A percentile compares a stretch with the other conserved stretches of the same genome.
Evolutionary conservation across 129 eudicot species (phyloP).

Genomic region (Daucus carota): DH1_v3.0 NC_030389.2:34716501-34717000

Average conservation of each 20-base stretch:
- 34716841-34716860: conserved; percentile 2
- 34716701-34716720: conserved; percentile 8
- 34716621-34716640: conserved; percentile 6
- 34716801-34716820: conserved; percentile 3
- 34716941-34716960: conserved; percentile 43
- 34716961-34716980: conserved; percentile 16
- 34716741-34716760: background rate
- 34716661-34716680: conserved; percentile 16
- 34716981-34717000: background rate
- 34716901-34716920: background rate
- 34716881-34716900: background rate
- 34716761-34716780: background rate
- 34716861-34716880: background rate
- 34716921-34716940: conserved; percentile 3
- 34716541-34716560: conserved; percentile 87
- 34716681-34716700: background rate
- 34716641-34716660: conserved; percentile 11
- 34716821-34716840: background rate
- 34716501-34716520: conserved; percentile 23
- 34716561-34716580: conserved; percentile 71
- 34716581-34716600: conserved; percentile 39
- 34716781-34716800: conserved; percentile 1
- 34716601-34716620: conserved; percentile 18
- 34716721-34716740: conserved; percentile 8
- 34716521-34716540: conserved; percentile 25